Evolutionary conservation across 305 asterid species (phyloP).

Genomic region (Solanum hybrid): DNA sequence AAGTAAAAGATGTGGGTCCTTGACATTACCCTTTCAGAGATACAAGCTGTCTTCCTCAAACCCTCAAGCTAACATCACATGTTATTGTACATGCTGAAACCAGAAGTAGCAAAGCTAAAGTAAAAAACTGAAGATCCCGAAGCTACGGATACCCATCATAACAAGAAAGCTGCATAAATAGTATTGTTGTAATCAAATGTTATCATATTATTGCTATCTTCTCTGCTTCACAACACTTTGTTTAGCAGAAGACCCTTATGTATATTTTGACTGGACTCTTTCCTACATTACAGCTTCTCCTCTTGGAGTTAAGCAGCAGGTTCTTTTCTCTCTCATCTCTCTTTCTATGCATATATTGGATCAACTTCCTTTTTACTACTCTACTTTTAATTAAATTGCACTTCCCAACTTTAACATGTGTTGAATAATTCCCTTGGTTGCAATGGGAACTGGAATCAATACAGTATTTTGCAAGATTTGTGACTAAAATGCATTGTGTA

Average conservation of each 20-base stretch:
- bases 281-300: conserved; percentile 78
- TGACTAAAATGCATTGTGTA: not conserved
- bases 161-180: not conserved
- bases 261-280: conserved; percentile 72
- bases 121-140: not conserved
- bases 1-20: not conserved
- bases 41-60: conserved; percentile 12
- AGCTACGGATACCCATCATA: not conserved
- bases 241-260: conserved; percentile 69
- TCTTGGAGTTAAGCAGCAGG: conserved; percentile 83
- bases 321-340: conserved; percentile 11
- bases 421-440: not conserved
- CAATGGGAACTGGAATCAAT: not conserved
- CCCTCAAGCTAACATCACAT: conserved; percentile 9
- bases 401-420: not conserved
- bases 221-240: conserved; percentile 24
- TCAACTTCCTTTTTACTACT: not conserved
- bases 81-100: not conserved
- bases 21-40: not conserved
- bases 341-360: not conserved
- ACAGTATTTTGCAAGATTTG: not conserved
- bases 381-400: not conserved
- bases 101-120: not conserved
- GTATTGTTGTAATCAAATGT: conserved; percentile 26
- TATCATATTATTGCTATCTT: conserved; percentile 18